Evolutionary conservation across 1,284 basidiomycete species (phyloP), one percentile per base, ranked within the genome.

Genomic region (Naganishia albida): DNA sequence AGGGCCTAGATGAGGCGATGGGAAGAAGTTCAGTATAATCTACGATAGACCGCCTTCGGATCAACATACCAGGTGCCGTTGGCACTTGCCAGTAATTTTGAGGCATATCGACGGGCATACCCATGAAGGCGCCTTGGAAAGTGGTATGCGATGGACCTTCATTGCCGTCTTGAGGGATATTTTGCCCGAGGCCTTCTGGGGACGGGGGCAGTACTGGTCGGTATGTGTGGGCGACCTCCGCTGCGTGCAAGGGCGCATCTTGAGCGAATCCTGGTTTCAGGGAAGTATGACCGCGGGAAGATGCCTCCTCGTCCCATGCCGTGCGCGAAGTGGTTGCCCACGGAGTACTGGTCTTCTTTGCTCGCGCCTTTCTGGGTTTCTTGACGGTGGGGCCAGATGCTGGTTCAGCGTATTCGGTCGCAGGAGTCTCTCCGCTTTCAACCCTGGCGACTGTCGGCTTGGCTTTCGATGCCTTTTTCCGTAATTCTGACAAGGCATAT

Each of bases 301-400:
- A 10, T 34, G 10, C 10, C 34, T 34, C 34, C 4, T 4, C 4
- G 34, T 10, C 34, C 34, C 34, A 34, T 10, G 34, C 34, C 10
- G 34, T 4, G 13, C 42, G 42, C 42, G n/a, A 15, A 43, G 15
- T 20, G 7, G n/a, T 34, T 34, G 34, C 10, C 46, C 23, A 40
- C 16, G 43, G 25, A 16, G 30, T 7, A 13, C 46, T 42, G 26
- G 20, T n/a, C 16, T 50, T 40, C 57, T 53, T 53, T 7, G 46
- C 7, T 26, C 46, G 38, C 16, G 34, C 43, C 15, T 15, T 60
- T 25, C 23, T 60, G 23, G 57, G 10, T 42, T 50, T 60, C 57
- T 60, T 60, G 28, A 50, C 46, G 15, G 39, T 46, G 1, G 46
- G 57, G 15, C 46, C 57, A 40, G 57, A 60, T 2, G 57, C 40